phyloP scores from a whole-genome alignment of 2,329 filamentous ascomycete species.

The Aspergillus sp. region DNA sequence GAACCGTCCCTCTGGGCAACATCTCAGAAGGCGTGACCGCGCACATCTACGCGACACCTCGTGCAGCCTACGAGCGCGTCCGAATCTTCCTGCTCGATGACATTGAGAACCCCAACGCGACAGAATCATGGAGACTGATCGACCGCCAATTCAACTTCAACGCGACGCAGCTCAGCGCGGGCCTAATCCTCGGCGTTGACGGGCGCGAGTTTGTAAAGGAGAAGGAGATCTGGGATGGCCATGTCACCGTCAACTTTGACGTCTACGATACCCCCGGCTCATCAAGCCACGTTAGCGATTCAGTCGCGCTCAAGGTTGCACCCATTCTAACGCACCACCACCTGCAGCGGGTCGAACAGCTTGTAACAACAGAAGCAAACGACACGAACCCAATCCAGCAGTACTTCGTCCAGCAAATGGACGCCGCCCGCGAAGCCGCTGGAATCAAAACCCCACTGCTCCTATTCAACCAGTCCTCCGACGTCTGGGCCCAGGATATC shows the following conservation, averaged over 20 bases:
- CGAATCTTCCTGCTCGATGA: conserved; percentile 33
- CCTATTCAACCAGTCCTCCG: conserved; percentile 29
- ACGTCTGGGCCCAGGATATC: conserved; percentile 48
- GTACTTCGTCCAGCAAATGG: conserved; percentile 5
- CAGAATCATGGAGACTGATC: conserved; percentile 33
- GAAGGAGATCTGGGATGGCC: conserved; percentile 21
- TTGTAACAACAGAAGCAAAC: conserved; percentile 30
- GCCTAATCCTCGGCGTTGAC: conserved; percentile 45
- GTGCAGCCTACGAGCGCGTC: conserved; percentile 26
- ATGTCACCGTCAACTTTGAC: conserved; percentile 29
- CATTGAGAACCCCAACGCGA: not conserved
- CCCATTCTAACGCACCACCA: conserved; percentile 48
- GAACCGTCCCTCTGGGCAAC: conserved; percentile 34
- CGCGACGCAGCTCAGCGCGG: conserved; percentile 30
- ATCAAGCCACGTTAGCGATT: conserved; percentile 25
- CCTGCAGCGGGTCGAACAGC: conserved; percentile 32
- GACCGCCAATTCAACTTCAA: conserved; percentile 35
- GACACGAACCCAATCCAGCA: conserved; percentile 18
- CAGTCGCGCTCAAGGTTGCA: conserved; percentile 42
- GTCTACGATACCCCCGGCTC: conserved; percentile 28
- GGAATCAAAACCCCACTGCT: conserved; percentile 26
- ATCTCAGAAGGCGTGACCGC: conserved; percentile 9
- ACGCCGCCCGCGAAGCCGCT: conserved; percentile 9
- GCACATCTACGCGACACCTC: conserved; percentile 2
- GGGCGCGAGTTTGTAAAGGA: conserved; percentile 33